Conservation (phyloP, 352 stramenopile species). For the Albugo laibachii region DNA sequence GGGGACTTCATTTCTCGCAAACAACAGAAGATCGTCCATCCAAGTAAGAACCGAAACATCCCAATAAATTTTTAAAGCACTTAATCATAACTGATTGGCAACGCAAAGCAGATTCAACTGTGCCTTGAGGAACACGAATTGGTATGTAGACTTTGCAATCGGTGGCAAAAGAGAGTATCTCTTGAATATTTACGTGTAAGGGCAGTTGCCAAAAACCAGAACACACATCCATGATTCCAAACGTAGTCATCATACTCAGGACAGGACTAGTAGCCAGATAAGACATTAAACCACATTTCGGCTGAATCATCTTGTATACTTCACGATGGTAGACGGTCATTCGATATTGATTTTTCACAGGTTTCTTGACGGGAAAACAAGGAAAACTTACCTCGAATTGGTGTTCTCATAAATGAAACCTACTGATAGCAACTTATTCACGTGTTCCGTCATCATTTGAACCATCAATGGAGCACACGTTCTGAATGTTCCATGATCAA, state of each 20-base stretch:
- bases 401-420: no score
- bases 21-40: constrained; percentile 15
- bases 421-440: no score
- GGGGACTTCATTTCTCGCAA: constrained; percentile 6
- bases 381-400: no score
- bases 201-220: constrained; percentile 2
- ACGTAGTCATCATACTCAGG: not conserved
- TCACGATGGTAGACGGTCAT: not conserved
- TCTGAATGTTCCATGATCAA: no score
- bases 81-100: constrained; percentile 7
- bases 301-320: constrained; percentile 1
- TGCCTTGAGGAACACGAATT: constrained; percentile 4
- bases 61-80: constrained; percentile 4
- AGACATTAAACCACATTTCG: not conserved
- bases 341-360: not conserved
- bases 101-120: constrained; percentile 1
- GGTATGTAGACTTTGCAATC: constrained; percentile 10
- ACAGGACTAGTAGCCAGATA: not conserved
- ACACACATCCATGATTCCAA: constrained; percentile 1
- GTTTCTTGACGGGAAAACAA: not conserved
- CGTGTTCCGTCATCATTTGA: no score
- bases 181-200: constrained; percentile 1
- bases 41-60: constrained; percentile 12
- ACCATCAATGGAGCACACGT: no score
- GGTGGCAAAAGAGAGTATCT: constrained; percentile 8